A percentile compares a stretch with the other conserved stretches of the same genome.
Conservation (phyloP, 164 flowering plant species). For the Hamamelis virginiana region DNA sequence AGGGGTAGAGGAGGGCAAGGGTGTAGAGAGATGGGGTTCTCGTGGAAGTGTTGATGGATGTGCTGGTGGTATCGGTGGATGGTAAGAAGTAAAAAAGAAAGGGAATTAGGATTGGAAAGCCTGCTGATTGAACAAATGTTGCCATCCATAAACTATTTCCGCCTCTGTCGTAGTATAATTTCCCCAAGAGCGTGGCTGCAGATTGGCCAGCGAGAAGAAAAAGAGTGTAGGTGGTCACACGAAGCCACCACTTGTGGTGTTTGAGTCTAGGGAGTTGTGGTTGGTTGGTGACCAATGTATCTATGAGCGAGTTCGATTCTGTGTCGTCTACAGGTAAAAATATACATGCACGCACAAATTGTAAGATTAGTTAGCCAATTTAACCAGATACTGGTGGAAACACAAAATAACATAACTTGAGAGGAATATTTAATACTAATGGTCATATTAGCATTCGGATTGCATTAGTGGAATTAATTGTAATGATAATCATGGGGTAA, state of each 20-base stretch:
- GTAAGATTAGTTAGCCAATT: too few relatives aligned
- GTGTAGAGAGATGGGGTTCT: conserved; percentile 1
- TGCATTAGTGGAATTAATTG: too few relatives aligned
- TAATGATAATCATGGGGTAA: too few relatives aligned
- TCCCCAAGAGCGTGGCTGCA: conserved; percentile 34
- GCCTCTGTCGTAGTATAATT: conserved; percentile 37
- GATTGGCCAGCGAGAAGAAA: conserved; percentile 32
- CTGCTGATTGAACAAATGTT: conserved; percentile 36
- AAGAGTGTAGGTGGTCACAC: conserved; percentile 17
- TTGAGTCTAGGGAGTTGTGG: neutral
- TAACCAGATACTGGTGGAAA: too few relatives aligned
- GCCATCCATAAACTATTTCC: conserved; percentile 39
- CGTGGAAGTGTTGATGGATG: neutral
- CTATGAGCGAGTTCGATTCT: neutral
- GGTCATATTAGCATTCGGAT: too few relatives aligned
- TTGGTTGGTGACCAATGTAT: neutral
- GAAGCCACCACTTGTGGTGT: conserved; percentile 29
- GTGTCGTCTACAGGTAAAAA: neutral
- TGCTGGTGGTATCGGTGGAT: neutral
- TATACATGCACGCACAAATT: too few relatives aligned
- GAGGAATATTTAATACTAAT: too few relatives aligned
- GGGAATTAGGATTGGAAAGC: conserved; percentile 35
- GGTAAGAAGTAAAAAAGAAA: conserved; percentile 19
- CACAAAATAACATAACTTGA: too few relatives aligned
- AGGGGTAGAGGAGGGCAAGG: conserved; percentile 15